A percentile compares a stretch with the other conserved stretches of the same genome.
phyloP scores from a whole-genome alignment of 345 rosid species.

The Eucalyptus marginata region DNA sequence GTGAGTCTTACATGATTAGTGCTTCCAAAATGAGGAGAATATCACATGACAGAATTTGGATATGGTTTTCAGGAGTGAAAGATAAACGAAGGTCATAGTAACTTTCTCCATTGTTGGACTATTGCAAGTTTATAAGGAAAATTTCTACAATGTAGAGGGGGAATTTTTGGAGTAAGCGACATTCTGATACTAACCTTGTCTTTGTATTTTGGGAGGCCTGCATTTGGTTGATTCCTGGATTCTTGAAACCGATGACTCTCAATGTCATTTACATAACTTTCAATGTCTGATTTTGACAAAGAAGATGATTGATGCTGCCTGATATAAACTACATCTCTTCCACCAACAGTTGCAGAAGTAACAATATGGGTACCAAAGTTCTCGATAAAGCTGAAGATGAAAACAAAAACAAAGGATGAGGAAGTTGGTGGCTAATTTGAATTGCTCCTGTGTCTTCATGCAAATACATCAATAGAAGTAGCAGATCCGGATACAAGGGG shows the following conservation, averaged over 20 bases:
- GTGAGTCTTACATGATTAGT: neutral
- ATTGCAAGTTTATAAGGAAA: neutral
- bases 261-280: constrained; percentile 73
- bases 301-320: constrained; percentile 92
- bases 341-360: constrained; percentile 89
- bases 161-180: neutral
- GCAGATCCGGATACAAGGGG: neutral
- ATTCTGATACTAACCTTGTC: constrained; percentile 62
- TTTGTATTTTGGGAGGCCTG: constrained; percentile 73
- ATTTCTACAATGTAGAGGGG: neutral
- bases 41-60: neutral
- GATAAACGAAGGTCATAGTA: neutral
- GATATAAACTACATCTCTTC: constrained; percentile 90
- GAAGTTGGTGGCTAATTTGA: neutral
- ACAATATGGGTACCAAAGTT: constrained; percentile 83
- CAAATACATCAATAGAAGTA: neutral
- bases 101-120: neutral
- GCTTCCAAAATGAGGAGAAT: neutral
- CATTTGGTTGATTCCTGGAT: constrained; percentile 43
- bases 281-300: constrained; percentile 50
- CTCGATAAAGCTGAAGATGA: constrained; percentile 59
- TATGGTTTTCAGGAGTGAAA: neutral
- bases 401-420: constrained; percentile 2
- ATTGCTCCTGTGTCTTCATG: neutral
- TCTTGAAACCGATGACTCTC: constrained; percentile 58